phyloP scores from a whole-genome alignment of 768 basidiomycete genomes.

The Baorangia bicolor region DNA sequence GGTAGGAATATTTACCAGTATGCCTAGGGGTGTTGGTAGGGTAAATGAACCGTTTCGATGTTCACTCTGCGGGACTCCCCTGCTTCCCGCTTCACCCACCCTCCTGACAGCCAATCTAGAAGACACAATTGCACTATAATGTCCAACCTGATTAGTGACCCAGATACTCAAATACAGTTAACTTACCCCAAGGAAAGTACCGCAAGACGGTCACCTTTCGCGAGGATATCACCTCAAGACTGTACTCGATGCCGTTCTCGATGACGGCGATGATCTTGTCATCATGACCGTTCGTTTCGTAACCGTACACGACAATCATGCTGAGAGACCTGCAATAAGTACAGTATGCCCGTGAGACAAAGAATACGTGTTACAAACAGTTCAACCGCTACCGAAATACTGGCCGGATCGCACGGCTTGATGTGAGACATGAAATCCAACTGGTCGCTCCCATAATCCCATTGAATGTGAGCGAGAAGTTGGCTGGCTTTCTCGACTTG shows the following conservation, averaged over 20 bases:
- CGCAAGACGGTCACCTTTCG: neutral
- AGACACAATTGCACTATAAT: neutral
- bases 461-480: too few species aligned
- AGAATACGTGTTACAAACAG: neutral
- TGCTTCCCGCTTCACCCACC: too few species aligned
- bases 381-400: neutral
- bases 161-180: neutral
- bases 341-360: neutral
- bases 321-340: too few species aligned
- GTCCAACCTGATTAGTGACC: neutral
- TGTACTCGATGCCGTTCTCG: neutral
- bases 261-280: neutral
- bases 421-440: neutral
- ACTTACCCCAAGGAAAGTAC: neutral
- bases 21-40: neutral
- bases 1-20: neutral
- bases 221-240: neutral
- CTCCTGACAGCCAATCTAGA: neutral
- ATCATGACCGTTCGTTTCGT: neutral
- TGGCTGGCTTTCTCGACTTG: neutral
- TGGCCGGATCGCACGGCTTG: too few species aligned
- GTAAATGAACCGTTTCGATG: neutral
- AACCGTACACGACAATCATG: neutral
- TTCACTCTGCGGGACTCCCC: neutral
- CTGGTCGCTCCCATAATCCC: neutral